phyloP scores from a whole-genome alignment of 805 yeast genomes.

The Hanseniaspora nectarophila region DNA sequence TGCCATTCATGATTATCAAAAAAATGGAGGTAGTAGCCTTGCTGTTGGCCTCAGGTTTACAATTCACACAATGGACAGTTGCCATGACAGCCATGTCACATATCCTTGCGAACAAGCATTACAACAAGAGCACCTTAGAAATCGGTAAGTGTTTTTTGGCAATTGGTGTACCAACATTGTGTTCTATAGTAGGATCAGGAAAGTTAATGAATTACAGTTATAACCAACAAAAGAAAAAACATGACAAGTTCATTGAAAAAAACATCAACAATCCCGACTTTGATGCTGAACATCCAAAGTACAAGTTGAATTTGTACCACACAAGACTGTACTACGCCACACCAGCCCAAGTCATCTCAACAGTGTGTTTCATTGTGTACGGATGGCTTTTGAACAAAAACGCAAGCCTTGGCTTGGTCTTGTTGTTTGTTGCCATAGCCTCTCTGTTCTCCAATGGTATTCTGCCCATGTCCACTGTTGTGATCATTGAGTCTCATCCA shows the following conservation, averaged over 20 bases:
- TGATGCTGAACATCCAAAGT: constrained; percentile 20
- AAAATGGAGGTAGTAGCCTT: constrained; percentile 37
- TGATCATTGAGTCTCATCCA: constrained; percentile 70
- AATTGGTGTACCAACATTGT: constrained; percentile 54
- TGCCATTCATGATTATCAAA: constrained; percentile 35
- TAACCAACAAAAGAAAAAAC: constrained; percentile 19
- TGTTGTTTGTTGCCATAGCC: constrained; percentile 46
- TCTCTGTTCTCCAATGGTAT: constrained; percentile 51
- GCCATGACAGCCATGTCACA: constrained; percentile 55
- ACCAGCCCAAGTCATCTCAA: constrained; percentile 33
- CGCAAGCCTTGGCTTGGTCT: constrained; percentile 41
- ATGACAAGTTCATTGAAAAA: constrained; percentile 21
- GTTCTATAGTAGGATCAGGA: constrained; percentile 53
- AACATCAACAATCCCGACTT: constrained; percentile 20
- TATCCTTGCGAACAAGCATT: constrained; percentile 34
- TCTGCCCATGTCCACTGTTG: constrained; percentile 47
- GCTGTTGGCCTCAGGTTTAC: constrained; percentile 47
- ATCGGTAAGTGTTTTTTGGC: constrained; percentile 67
- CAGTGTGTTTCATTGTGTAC: constrained; percentile 37
- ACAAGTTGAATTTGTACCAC: constrained; percentile 42
- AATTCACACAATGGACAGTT: constrained; percentile 61
- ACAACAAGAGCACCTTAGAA: constrained; percentile 40
- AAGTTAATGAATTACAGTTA: constrained; percentile 39
- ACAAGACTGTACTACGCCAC: constrained; percentile 42
- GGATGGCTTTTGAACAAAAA: constrained; percentile 61